phyloP scores from a whole-genome alignment of 176 grass and related monocot genomes.

The Bonia amplexicaulis region DNA sequence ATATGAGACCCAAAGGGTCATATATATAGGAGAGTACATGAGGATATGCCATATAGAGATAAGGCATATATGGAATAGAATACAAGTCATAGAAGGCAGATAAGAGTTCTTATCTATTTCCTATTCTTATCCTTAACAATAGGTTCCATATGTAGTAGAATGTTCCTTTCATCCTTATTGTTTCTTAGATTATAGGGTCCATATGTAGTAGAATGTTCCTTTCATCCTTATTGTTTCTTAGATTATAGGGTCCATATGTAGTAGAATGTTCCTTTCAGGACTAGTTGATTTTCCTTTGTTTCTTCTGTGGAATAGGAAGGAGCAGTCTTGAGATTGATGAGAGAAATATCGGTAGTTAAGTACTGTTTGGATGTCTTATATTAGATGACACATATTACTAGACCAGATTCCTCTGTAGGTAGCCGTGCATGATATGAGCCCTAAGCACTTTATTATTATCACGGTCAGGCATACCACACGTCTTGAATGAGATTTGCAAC shows the following conservation, averaged over 20 bases:
- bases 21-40: too few relatives aligned
- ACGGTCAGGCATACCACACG: background rate
- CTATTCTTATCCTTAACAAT: too few relatives aligned
- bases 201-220: too few relatives aligned
- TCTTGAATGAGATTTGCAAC: background rate
- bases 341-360: background rate
- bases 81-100: too few relatives aligned
- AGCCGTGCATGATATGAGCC: background rate
- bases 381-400: background rate
- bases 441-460: background rate
- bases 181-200: too few relatives aligned
- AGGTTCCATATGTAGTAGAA: too few relatives aligned
- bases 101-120: too few relatives aligned
- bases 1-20: too few relatives aligned
- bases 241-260: background rate
- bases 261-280: background rate
- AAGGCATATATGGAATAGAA: too few relatives aligned
- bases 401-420: background rate
- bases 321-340: background rate
- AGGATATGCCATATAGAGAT: too few relatives aligned
- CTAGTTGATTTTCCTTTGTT: background rate
- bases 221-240: conserved; percentile 6
- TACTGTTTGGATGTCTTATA: background rate
- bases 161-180: too few relatives aligned
- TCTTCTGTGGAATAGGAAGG: background rate